Conservation (phyloP, 2,329 filamentous ascomycete species). For the Mollisia scopiformis region DNA sequence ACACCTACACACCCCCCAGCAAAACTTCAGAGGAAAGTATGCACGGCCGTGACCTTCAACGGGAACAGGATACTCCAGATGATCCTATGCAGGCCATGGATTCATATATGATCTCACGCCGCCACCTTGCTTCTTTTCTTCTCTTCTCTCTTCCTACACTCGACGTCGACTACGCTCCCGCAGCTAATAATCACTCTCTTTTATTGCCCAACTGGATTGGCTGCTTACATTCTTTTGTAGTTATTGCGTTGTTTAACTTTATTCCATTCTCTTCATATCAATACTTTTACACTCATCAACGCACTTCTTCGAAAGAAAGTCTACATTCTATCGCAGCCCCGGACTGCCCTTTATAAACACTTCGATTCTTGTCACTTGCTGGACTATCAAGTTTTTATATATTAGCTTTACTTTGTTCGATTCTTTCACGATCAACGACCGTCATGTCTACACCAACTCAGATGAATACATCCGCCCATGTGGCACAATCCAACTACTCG, state of each 20-base stretch:
- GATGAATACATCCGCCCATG: conserved; percentile 37
- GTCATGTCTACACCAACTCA: conserved; percentile 38
- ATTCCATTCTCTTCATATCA: conserved; percentile 32
- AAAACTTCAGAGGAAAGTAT: conserved; percentile 28
- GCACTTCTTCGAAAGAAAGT: conserved; percentile 31
- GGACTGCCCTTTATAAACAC: conserved; percentile 41
- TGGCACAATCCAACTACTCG: conserved; percentile 33
- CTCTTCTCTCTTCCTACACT: conserved; percentile 34
- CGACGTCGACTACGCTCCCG: conserved; percentile 38
- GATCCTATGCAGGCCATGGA: conserved; percentile 25
- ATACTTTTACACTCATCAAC: conserved; percentile 20
- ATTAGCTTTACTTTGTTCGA: conserved; percentile 27
- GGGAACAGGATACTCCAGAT: conserved; percentile 31
- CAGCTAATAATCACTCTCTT: conserved; percentile 46
- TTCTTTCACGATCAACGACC: conserved; percentile 32
- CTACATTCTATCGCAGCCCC: conserved; percentile 50
- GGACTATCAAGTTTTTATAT: conserved; percentile 31
- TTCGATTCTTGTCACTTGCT: conserved; percentile 37
- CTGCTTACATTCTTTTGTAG: conserved; percentile 53
- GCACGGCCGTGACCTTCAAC: conserved; percentile 31
- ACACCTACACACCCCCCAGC: conserved; percentile 23
- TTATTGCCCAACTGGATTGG: conserved; percentile 56
- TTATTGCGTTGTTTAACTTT: conserved; percentile 36
- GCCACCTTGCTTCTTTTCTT: conserved; percentile 25
- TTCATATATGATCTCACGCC: conserved; percentile 34